These are phyloP conservation scores for Lumnitzera racemosa DNA, from an alignment of 345 rosid species.

Conservation along the genomic window DNA sequence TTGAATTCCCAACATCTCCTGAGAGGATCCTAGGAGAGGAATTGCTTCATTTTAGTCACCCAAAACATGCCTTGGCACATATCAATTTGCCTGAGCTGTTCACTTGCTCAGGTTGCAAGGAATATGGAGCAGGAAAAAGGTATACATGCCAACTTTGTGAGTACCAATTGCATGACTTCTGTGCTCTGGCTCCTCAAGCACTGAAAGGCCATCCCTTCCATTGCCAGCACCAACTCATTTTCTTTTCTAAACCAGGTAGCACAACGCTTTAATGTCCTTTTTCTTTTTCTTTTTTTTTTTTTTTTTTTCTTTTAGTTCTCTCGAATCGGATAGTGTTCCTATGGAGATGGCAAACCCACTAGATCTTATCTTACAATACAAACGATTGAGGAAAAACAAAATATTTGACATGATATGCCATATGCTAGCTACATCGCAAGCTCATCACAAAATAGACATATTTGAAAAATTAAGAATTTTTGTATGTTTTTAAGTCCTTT, in stretches of 20 bases:
- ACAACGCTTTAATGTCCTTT: background rate
- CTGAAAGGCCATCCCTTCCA: slow-evolving; percentile 68
- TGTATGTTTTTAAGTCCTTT: too few relatives aligned
- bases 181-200: slow-evolving; percentile 59
- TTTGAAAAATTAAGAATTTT: too few relatives aligned
- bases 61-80: slow-evolving; percentile 43
- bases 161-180: slow-evolving; percentile 77
- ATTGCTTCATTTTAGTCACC: slow-evolving; percentile 53
- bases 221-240: slow-evolving; percentile 56
- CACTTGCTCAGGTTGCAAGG: slow-evolving; percentile 71
- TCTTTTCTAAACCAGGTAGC: slow-evolving; percentile 57
- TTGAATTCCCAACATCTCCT: slow-evolving; percentile 54
- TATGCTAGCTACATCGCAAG: too few relatives aligned
- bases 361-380: too few relatives aligned
- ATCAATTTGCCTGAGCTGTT: slow-evolving; percentile 42
- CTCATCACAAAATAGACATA: too few relatives aligned
- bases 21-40: slow-evolving; percentile 35
- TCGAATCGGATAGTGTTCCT: background rate
- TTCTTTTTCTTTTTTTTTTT: background rate
- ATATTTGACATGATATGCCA: too few relatives aligned
- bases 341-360: too few relatives aligned
- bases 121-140: slow-evolving; percentile 64
- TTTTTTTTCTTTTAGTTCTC: background rate
- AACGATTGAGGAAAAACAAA: too few relatives aligned
- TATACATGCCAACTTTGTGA: slow-evolving; percentile 54